Conservation (phyloP, 352 stramenopile species). For the Globisporangium splendens region DNA sequence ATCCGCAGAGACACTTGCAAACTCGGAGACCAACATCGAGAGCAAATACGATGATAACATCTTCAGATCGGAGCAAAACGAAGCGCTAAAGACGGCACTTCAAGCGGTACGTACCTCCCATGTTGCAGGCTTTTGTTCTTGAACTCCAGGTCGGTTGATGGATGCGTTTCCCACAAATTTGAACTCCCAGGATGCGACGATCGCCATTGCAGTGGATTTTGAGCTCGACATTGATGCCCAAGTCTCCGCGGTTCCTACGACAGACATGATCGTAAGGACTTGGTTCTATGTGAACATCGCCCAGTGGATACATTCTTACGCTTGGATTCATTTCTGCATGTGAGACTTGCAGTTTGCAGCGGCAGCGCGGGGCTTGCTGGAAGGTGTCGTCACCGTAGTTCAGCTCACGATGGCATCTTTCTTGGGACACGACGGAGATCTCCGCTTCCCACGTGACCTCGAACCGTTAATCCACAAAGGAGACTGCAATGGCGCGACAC, state of each 20-base stretch:
- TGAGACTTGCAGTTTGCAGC: conserved; percentile 1
- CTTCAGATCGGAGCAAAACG: not conserved
- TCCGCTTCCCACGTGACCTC: conserved; percentile 7
- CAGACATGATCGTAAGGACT: conserved; percentile 1
- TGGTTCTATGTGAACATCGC: not conserved
- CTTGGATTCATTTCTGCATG: not conserved
- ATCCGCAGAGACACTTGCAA: not conserved
- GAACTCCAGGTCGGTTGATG: not conserved
- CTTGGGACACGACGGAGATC: conserved; percentile 1
- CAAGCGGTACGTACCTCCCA: not conserved
- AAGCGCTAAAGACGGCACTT: not conserved
- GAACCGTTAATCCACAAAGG: conserved; percentile 1
- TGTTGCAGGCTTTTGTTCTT: not conserved
- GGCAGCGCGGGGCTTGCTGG: conserved; percentile 5
- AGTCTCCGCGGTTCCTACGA: not conserved
- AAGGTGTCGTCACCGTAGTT: conserved; percentile 5
- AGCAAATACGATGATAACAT: not conserved
- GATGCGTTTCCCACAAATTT: not conserved
- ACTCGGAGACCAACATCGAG: not conserved
- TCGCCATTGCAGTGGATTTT: conserved; percentile 2
- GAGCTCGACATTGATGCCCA: not conserved
- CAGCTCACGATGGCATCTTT: not conserved
- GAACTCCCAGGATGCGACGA: conserved; percentile 4
- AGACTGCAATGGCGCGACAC: conserved; percentile 5
- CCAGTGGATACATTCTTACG: not conserved